Conservation (phyloP, 371 early-diverging fungal species). For the Lichtheimia ramosa region DNA sequence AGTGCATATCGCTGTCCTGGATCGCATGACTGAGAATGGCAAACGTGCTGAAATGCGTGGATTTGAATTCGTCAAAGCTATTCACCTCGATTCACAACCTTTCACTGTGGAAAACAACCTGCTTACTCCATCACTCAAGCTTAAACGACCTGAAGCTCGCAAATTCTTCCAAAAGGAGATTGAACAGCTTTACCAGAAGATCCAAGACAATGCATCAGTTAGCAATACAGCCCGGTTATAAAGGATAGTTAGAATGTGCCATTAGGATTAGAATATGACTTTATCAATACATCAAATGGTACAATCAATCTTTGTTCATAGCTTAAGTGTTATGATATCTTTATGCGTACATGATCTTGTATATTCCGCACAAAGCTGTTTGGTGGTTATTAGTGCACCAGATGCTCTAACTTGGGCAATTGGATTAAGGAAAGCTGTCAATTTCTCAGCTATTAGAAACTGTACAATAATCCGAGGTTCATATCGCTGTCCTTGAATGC, state of each 20-base stretch:
- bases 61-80: constrained; percentile 58
- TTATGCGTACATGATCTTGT: too few relatives aligned
- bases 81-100: constrained; percentile 51
- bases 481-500: constrained; percentile 56
- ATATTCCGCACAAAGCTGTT: constrained; percentile 71
- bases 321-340: too few relatives aligned
- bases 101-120: constrained; percentile 61
- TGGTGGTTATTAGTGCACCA: constrained; percentile 87
- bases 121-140: constrained; percentile 73
- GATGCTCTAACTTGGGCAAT: constrained; percentile 55
- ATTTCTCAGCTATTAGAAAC: constrained; percentile 34
- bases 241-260: too few relatives aligned
- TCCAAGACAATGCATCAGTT: not conserved
- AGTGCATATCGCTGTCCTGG: constrained; percentile 59
- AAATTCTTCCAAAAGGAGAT: constrained; percentile 63
- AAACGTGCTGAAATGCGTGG: constrained; percentile 57
- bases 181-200: constrained; percentile 57
- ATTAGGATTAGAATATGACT: too few relatives aligned
- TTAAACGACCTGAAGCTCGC: constrained; percentile 74
- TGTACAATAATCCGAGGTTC: constrained; percentile 63
- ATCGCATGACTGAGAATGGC: constrained; percentile 59
- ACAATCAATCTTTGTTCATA: too few relatives aligned
- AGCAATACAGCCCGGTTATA: not conserved
- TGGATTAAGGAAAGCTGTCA: constrained; percentile 33
- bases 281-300: too few relatives aligned